Conservation (phyloP, 805 yeast genomes). For the Pichia cabralensis region DNA sequence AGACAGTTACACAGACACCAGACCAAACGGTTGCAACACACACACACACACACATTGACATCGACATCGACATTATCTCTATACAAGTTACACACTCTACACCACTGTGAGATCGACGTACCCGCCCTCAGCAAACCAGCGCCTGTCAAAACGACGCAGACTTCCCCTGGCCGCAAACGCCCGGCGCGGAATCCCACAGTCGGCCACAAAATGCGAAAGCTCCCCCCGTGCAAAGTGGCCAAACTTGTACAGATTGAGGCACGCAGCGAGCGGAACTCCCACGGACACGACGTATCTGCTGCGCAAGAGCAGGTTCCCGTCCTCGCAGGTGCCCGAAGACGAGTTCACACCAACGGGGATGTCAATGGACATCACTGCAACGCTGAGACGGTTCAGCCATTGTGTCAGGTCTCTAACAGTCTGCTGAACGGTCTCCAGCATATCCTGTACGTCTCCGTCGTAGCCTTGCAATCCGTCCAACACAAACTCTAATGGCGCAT, state of each 20-base stretch:
- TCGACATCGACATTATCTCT: too few relatives aligned
- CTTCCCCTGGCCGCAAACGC: slow-evolving; percentile 34
- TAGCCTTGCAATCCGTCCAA: slow-evolving; percentile 82
- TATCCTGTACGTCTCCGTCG: slow-evolving; percentile 57
- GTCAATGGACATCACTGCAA: slow-evolving; percentile 57
- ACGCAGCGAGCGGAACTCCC: slow-evolving; percentile 64
- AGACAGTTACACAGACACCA: too few relatives aligned
- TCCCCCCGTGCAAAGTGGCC: slow-evolving; percentile 40
- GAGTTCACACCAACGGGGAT: slow-evolving; percentile 79
- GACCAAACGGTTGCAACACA: too few relatives aligned
- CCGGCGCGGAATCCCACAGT: slow-evolving; percentile 59
- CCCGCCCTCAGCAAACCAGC: slow-evolving; percentile 7
- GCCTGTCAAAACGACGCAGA: slow-evolving; percentile 37
- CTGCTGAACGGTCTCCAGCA: slow-evolving; percentile 34
- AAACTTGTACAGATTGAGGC: slow-evolving; percentile 49
- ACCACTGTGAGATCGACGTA: slow-evolving; percentile 3
- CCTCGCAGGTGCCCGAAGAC: slow-evolving; percentile 51
- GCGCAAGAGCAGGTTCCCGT: slow-evolving; percentile 11
- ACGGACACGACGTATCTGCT: slow-evolving; percentile 55
- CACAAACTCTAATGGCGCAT: slow-evolving; percentile 67
- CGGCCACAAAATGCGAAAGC: slow-evolving; percentile 50
- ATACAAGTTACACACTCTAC: not conserved
- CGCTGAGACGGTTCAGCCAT: slow-evolving; percentile 53
- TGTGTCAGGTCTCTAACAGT: slow-evolving; percentile 36
- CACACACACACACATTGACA: too few relatives aligned